A percentile compares a stretch with the other conserved stretches of the same genome.
These are phyloP conservation scores for Phytopythium oedochilum DNA, from an alignment of 352 stramenopile genomes.

Conservation along the genomic window DNA sequence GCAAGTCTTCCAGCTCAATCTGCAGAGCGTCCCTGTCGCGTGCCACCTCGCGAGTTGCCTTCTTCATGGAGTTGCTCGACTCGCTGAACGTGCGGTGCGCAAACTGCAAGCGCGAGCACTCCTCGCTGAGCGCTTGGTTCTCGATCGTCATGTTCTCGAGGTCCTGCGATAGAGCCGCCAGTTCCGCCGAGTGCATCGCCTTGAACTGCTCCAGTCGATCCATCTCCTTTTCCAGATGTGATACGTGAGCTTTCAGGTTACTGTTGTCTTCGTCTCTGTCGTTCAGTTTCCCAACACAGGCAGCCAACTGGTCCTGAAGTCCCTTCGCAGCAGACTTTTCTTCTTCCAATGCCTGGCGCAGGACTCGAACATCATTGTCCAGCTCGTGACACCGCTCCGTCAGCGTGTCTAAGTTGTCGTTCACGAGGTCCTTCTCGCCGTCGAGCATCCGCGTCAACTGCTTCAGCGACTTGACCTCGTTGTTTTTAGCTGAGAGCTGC, in stretches of 20 bases:
- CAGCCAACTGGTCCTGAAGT: conserved; percentile 55
- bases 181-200: conserved; percentile 59
- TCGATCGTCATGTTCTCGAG: conserved; percentile 87
- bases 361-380: conserved; percentile 36
- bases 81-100: conserved; percentile 45
- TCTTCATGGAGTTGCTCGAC: conserved; percentile 49
- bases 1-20: conserved; percentile 75
- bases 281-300: conserved; percentile 54
- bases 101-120: conserved; percentile 62
- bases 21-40: conserved; percentile 61
- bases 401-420: conserved; percentile 62
- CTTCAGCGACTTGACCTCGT: conserved; percentile 57
- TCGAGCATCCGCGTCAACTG: conserved; percentile 65
- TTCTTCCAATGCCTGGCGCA: conserved; percentile 29
- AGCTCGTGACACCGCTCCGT: conserved; percentile 71
- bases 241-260: conserved; percentile 33
- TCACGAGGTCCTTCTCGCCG: conserved; percentile 62
- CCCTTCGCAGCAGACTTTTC: conserved; percentile 27
- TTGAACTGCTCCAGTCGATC: conserved; percentile 55
- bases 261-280: conserved; percentile 40
- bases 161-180: conserved; percentile 63
- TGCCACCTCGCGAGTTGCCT: conserved; percentile 50
- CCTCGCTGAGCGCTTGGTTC: conserved; percentile 81
- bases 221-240: conserved; percentile 47
- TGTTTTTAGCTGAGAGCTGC: conserved; percentile 31